Evolutionary conservation across 257 asterid species (phyloP), one percentile per base, ranked within the genome.

Genomic region (Petunia axillaris): DNA sequence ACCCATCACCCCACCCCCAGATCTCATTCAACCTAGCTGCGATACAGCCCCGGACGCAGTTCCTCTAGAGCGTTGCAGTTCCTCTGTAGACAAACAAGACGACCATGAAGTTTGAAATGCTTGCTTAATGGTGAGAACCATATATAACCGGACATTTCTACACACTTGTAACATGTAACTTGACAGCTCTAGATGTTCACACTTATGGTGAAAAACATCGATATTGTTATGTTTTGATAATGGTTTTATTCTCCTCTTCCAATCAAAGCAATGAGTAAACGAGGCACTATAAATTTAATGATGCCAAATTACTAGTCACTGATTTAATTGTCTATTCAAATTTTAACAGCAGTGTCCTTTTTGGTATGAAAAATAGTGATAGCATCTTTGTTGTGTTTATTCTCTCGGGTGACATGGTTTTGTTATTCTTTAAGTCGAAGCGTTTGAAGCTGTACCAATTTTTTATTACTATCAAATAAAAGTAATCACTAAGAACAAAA

Each of bases 351-450:
- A 25, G 60, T 46, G 44, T 71, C 25, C 55, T 39, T 46, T 10
- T 16, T 70, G 59, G 41, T 25, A 25, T 25, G 3, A 10, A 71
- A 62, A 70, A 5, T 48, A 35, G 44, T 50, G 62, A 70, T 68
- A 50, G 14, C 48, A 35, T 48, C 35, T 35, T 35, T 4, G 62
- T 35, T 73, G 44, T 50, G 62, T 73, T 70, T 50, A 73, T 71
- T 50, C 25, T 70, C 59, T 73, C 60, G 50, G 77, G 77, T 73
- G 62, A 73, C 11, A 73, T 50, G 5, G 16, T 35, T 50, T 73
- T 36, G 62, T 73, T 11, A 2, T 73, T 25, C 77, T 50, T 35
- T 3, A 50, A 50, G 77, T 50, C 60, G 13, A 37, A 11, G 60
- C 43, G 43, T 25, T 71, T 2, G 59, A 5, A 46, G 77, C 60